phyloP scores from a whole-genome alignment of 805 yeast genomes.

The Candida endomychidarum region DNA sequence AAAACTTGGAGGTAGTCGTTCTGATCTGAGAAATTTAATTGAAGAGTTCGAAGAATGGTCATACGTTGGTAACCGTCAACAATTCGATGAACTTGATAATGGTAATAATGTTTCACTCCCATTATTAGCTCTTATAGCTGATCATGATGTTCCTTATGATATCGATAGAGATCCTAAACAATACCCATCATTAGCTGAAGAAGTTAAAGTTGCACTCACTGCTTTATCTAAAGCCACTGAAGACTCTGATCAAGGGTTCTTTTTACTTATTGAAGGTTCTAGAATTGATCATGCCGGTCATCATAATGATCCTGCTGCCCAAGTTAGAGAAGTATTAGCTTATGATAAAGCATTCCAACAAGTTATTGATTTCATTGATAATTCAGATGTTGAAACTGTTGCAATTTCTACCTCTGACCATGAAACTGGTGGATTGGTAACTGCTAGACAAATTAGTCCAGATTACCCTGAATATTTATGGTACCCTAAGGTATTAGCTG shows the following conservation, averaged over 20 bases:
- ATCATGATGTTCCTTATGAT: constrained; percentile 78
- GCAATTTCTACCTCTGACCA: constrained; percentile 86
- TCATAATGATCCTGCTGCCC: constrained; percentile 90
- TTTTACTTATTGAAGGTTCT: constrained; percentile 83
- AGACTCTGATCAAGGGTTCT: constrained; percentile 79
- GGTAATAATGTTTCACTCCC: constrained; percentile 73
- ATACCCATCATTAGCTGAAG: constrained; percentile 78
- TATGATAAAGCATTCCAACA: constrained; percentile 78
- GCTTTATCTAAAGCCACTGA: constrained; percentile 66
- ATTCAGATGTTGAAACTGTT: constrained; percentile 70
- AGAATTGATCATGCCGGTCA: constrained; percentile 96
- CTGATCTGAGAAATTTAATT: constrained; percentile 66
- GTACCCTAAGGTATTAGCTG: constrained; percentile 71
- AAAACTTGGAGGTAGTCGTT: constrained; percentile 61
- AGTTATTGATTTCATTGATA: constrained; percentile 66
- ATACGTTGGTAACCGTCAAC: constrained; percentile 56
- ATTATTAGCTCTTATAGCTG: constrained; percentile 70
- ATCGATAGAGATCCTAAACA: constrained; percentile 62
- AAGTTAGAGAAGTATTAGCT: constrained; percentile 84
- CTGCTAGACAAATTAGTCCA: constrained; percentile 71
- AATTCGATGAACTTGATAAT: constrained; percentile 51
- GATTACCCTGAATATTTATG: constrained; percentile 82
- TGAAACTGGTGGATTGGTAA: constrained; percentile 89
- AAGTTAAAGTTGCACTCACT: constrained; percentile 68
- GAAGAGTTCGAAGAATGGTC: constrained; percentile 61